Evolutionary conservation across 176 grass and related monocot genomes (phyloP).

Genomic region (Juncus effusus): DNA sequence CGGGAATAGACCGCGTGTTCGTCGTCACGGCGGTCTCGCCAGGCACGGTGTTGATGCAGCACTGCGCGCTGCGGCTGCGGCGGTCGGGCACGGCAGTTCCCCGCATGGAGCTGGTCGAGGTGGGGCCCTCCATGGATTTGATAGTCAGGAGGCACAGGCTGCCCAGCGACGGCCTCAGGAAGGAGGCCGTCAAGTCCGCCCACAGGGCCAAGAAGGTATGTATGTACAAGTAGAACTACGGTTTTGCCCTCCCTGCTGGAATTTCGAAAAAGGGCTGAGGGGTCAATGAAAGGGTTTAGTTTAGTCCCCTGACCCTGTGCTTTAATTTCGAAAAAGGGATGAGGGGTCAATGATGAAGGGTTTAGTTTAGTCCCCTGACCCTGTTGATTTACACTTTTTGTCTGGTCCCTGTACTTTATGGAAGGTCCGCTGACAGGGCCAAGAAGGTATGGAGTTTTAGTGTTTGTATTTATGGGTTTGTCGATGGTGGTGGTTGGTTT

Average conservation of each 20-base stretch:
- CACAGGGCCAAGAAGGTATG: constrained; percentile 29
- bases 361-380: no score
- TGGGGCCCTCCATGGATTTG: constrained; percentile 89
- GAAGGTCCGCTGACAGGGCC: constrained; percentile 39
- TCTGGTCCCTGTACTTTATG: no score
- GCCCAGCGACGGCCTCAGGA: constrained; percentile 66
- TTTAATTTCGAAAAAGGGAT: no score
- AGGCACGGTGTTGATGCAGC: constrained; percentile 61
- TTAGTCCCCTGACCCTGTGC: no score
- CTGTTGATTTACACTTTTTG: no score
- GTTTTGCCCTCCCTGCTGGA: no score
- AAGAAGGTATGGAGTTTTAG: constrained; percentile 23
- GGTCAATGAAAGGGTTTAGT: no score
- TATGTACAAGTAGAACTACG: no score
- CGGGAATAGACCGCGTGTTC: constrained; percentile 66
- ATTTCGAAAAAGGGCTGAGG: no score
- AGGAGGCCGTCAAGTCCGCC: constrained; percentile 77
- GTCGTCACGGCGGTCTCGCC: constrained; percentile 77
- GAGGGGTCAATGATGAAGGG: no score
- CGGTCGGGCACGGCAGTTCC: constrained; percentile 74
- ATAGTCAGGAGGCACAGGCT: constrained; percentile 52
- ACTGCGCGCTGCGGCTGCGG: constrained; percentile 81
- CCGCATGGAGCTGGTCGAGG: constrained; percentile 91
- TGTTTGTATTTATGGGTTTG: background rate
- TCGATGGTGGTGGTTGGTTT: background rate